phyloP scores from a whole-genome alignment of 225 moss, liverwort and hornwort genomes.

The Polytrichum commune region DNA sequence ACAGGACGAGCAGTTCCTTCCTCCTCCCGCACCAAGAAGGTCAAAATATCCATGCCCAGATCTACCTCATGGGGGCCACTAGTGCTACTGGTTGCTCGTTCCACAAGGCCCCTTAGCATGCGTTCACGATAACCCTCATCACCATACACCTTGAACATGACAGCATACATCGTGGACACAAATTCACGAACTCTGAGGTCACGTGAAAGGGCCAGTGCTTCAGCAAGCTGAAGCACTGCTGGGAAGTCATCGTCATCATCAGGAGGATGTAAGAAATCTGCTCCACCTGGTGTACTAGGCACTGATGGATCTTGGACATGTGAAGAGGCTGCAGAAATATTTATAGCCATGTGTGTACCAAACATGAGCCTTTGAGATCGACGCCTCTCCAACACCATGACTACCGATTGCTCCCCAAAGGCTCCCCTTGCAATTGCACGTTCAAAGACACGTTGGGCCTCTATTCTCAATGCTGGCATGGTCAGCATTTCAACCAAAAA shows the following conservation, averaged over 20 bases:
- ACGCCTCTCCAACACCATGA: slow-evolving; percentile 97
- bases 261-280: slow-evolving; percentile 50
- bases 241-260: slow-evolving; percentile 95
- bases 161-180: slow-evolving; percentile 92
- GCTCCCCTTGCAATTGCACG: slow-evolving; percentile 95
- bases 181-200: slow-evolving; percentile 94
- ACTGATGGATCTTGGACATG: slow-evolving; percentile 78
- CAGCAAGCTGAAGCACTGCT: slow-evolving; percentile 92
- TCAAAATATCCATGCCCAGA: slow-evolving; percentile 95
- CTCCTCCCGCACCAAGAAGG: slow-evolving; percentile 95
- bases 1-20: slow-evolving; percentile 96
- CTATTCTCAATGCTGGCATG: slow-evolving; percentile 78
- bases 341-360: slow-evolving; percentile 67
- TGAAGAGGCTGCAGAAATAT: slow-evolving; percentile 21
- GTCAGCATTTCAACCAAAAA: slow-evolving; percentile 97
- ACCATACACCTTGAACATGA: slow-evolving; percentile 99
- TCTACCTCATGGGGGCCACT: slow-evolving; percentile 94
- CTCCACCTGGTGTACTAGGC: slow-evolving; percentile 67
- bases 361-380: slow-evolving; percentile 84
- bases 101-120: slow-evolving; percentile 94
- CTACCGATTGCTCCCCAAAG: slow-evolving; percentile 98
- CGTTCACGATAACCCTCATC: slow-evolving; percentile 94
- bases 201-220: slow-evolving; percentile 77
- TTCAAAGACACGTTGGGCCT: slow-evolving; percentile 98
- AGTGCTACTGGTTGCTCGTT: slow-evolving; percentile 88